Evolutionary conservation across 148 eudicot genomes (phyloP).

Genomic region (Mesembryanthemum crystallinum): DNA sequence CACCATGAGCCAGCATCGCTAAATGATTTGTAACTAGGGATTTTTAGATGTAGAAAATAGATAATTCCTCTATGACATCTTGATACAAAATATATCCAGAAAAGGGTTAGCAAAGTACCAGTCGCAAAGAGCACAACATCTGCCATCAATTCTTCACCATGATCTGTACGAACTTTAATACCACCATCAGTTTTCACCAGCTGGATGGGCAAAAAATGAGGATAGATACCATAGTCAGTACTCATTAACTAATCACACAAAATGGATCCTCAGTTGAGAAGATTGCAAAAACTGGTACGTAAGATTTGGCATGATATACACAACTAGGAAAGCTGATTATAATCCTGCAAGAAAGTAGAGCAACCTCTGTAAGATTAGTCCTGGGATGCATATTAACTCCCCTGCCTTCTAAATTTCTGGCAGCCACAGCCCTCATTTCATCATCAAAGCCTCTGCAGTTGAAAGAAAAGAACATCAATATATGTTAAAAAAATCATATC

Average conservation of each 20-base stretch:
- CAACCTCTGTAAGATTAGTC: slow-evolving; percentile 74
- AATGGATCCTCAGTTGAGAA: neutral
- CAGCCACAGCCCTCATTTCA: slow-evolving; percentile 95
- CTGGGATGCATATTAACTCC: slow-evolving; percentile 79
- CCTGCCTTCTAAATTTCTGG: slow-evolving; percentile 90
- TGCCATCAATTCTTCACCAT: slow-evolving; percentile 85
- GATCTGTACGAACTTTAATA: slow-evolving; percentile 76
- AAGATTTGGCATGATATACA: slow-evolving; percentile 5
- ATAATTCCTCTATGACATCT: neutral
- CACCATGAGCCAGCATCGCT: neutral
- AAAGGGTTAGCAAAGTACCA: slow-evolving; percentile 41
- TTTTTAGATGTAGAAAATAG: neutral
- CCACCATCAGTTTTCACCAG: slow-evolving; percentile 73
- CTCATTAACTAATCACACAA: neutral
- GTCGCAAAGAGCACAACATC: slow-evolving; percentile 97
- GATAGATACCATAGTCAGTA: neutral
- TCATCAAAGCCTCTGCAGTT: slow-evolving; percentile 89
- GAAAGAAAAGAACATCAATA: neutral
- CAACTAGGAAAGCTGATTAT: neutral
- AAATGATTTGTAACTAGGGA: neutral
- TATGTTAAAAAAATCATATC: neutral
- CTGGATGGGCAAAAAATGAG: slow-evolving; percentile 32
- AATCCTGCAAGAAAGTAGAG: slow-evolving; percentile 1
- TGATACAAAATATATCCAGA: too few species aligned
- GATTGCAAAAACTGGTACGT: neutral